Base-by-base conservation (phyloP, 1,284 basidiomycete species). In the Apiotrichum akiyoshidainum region DNA sequence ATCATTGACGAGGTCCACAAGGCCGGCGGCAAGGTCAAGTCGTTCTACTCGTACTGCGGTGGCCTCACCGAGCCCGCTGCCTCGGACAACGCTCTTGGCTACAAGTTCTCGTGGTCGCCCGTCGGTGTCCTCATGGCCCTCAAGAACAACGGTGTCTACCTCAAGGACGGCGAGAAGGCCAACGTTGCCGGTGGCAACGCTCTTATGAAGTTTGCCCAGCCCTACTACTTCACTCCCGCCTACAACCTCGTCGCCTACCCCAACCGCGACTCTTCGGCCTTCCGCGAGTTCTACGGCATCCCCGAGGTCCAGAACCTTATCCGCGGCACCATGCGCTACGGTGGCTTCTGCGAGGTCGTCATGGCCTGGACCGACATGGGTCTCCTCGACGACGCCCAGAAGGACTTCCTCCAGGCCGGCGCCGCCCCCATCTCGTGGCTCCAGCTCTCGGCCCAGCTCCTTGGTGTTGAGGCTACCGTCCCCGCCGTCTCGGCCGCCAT, bases 31-130 rank as follows among this genome's bases (percentile, higher is more conserved):
- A 96, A 96, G 86, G 83, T 98, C 81, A 95, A 92, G 79, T 83
- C 90, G 71, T 99, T 99, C 86, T 81, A 90, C 64, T 95, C 91
- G 1, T 98, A 92, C 85, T 99, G 96, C 70, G 93, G 95, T 77
- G 96, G 95, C 60, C 87, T 97, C 44, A 92, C 93, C 57, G 90
- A 93, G 2, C 92, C 94, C 17, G 86, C 62, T 41, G 74, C 88
- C 68, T 86, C 92, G 16, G 86, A 87, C 73, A 99, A 98, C 82
- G 94, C 96, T 10, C 87, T 99, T 61, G 95, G 96, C 34, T 99
- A 98, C 87, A 98, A 98, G 80, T 98, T 99, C 83, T 96, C 92
- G 40, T 99, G 96, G 96, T 96, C 93, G 2, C 92, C 93, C 34
- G 89, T 92, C 49, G 96, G 95, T 60, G 93, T 96, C 49, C 86